A percentile compares a stretch with the other conserved stretches of the same genome.
Conservation (phyloP, 108 stramenopile species). For the Cyclostephanos tholiformis region DNA sequence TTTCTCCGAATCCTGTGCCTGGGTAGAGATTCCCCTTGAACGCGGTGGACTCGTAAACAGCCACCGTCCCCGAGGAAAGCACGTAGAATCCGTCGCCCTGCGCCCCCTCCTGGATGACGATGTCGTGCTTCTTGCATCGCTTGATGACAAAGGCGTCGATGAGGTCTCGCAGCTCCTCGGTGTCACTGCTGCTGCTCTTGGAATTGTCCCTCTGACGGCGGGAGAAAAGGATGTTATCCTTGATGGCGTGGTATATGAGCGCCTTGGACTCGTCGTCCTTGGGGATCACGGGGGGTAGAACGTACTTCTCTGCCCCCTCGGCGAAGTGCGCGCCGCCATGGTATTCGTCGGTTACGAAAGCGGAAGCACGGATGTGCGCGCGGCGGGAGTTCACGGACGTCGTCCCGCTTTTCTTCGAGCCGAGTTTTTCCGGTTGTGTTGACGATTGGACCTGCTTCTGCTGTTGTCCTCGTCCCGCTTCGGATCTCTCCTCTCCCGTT, state of each 20-base stretch:
- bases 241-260: slow-evolving; percentile 68
- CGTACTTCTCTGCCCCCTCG: not conserved
- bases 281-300: slow-evolving; percentile 37
- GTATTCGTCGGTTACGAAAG: slow-evolving; percentile 2
- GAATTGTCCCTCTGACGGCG: slow-evolving; percentile 2
- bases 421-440: not conserved
- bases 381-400: not conserved
- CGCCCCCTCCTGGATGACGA: slow-evolving; percentile 69
- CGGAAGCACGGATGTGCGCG: slow-evolving; percentile 1
- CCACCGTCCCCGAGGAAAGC: slow-evolving; percentile 55
- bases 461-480: not conserved
- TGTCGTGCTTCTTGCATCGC: slow-evolving; percentile 21
- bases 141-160: slow-evolving; percentile 57
- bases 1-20: slow-evolving; percentile 81
- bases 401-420: too few relatives aligned
- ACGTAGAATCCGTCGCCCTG: slow-evolving; percentile 74
- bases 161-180: slow-evolving; percentile 53
- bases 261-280: slow-evolving; percentile 59
- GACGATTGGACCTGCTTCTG: not conserved
- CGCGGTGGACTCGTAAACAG: slow-evolving; percentile 49
- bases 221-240: slow-evolving; percentile 64
- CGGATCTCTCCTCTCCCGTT: not conserved
- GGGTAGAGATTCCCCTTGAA: slow-evolving; percentile 36
- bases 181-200: slow-evolving; percentile 38
- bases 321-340: not conserved